Evolutionary conservation across 2,329 filamentous ascomycete species (phyloP), one percentile per base, ranked within the genome.

Genomic region (Fusarium sp.): DNA sequence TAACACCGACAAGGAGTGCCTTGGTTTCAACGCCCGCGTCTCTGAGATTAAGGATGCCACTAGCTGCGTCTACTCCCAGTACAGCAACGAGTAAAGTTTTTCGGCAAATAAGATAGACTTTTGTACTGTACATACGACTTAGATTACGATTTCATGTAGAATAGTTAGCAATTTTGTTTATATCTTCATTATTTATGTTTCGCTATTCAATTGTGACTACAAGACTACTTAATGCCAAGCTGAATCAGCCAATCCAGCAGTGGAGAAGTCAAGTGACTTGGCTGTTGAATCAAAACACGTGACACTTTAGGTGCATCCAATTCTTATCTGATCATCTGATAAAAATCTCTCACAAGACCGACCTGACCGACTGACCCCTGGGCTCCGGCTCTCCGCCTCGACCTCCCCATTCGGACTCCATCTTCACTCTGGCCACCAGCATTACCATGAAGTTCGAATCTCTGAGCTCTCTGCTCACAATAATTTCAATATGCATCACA

Each of bases 1-100:
- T 5, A 74, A 77, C 12, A 77, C 8, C 2, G 54, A 78, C 63
- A n/a, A 72, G 45, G 76, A 70, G 37, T 85, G 83, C 72, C 46
- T 80, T 16, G 74, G 76, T 10, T 65, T 85, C 46, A 56, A 61
- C 2, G 75, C 76, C 8, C 77, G 78, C 9, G 75, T 77, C 1
- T 40, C 76, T 8, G 64, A 74, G 54, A 34, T 51, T 12, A 34
- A 62, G 1, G 51, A 77, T 1, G 76, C 82, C n/a, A 71, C 74
- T 51, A 74, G 76, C 71, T 83, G 82, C 72, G 8, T 56, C 15
- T 83, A 83, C 74, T 34, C 52, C 0, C 9, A 60, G 23, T 42
- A 51, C 47, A 38, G 33, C 20, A 18, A 26, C 34, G 23, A 23
- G 23, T 51, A 61, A 30, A 52, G 10, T 12, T 15, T 15, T 45